phyloP scores from a whole-genome alignment of 1,284 basidiomycete species.

The Hymenochaete sp. region DNA sequence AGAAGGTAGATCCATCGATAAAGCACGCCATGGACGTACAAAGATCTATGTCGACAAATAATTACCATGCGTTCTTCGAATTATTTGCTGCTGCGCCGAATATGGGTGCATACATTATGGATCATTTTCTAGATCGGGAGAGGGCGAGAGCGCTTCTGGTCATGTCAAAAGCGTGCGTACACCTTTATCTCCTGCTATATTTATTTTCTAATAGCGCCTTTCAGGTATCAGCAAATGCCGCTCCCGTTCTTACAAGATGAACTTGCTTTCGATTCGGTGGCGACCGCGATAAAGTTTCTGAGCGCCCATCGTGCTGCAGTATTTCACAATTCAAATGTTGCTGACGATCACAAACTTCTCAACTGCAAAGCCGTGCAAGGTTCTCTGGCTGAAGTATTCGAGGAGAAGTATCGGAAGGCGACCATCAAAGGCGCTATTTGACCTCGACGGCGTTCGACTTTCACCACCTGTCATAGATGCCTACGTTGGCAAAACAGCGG shows the following conservation, averaged over 20 bases:
- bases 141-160: constrained; percentile 79
- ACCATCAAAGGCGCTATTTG: constrained; percentile 54
- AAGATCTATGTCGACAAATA: constrained; percentile 82
- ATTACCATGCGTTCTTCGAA: constrained; percentile 89
- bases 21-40: constrained; percentile 87
- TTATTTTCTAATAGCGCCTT: constrained; percentile 4
- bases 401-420: constrained; percentile 70
- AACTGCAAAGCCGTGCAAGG: constrained; percentile 56
- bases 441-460: too few species aligned
- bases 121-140: constrained; percentile 94
- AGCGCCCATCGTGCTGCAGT: constrained; percentile 57
- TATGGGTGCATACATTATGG: constrained; percentile 99
- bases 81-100: constrained; percentile 83
- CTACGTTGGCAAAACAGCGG: too few species aligned
- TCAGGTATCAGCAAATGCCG: constrained; percentile 74
- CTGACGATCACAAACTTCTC: constrained; percentile 52
- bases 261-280: constrained; percentile 72
- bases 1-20: constrained; percentile 76
- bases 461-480: too few species aligned
- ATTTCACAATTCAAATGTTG: constrained; percentile 57
- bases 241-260: constrained; percentile 72
- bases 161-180: constrained; percentile 86
- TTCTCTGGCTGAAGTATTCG: constrained; percentile 49
- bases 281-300: constrained; percentile 67
- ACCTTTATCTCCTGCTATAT: background rate